Evolutionary conservation across 768 basidiomycete genomes (phyloP), one percentile per base, ranked within the genome.

Genomic region (Coprinellus aureogranulatus): DNA sequence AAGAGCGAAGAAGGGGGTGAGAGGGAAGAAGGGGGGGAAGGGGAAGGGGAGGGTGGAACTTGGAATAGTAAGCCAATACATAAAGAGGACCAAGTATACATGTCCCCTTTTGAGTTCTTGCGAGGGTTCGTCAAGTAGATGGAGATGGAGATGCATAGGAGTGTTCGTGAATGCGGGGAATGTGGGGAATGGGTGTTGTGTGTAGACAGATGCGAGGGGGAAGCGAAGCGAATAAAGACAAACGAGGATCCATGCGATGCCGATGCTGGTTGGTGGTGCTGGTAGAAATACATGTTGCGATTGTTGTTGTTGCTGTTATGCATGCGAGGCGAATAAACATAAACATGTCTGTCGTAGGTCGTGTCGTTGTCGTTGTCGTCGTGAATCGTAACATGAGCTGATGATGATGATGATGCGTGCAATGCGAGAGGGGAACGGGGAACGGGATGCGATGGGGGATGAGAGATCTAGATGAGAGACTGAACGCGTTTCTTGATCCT

Each of bases 401-500:
- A 34, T 34, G 34, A 55, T 14, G 31, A 12, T 23, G 34, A 27
- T n/a, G 9, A 42, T 27, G 14, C 8, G 44, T 23, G 48, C 10
- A 39, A 53, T 30, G 16, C 30, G 37, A 18, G 37, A 39, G 18
- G 37, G 37, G 37, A 9, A 39, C 18, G 18, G 37, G 10, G 37
- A 9, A 9, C 18, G 18, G 37, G 10, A 18, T 20, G 30, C n/a
- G n/a, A n/a, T n/a, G n/a, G 51, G 34, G 34, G 14, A 34, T 54
- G 34, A 11, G 20, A 23, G 28, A 39, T 53, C 44, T 56, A 53
- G 34, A 58, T 56, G 59, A 72, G 47, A n/a, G 67, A 66, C 47
- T 68, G 65, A 37, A 74, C 65, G 23, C 71, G 57, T 41, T 61
- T 64, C 68, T 65, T 71, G 18, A 76, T 60, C 55, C 69, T 62